phyloP scores from a whole-genome alignment of 1,284 basidiomycete genomes.

The Anthracocystis setariae region DNA sequence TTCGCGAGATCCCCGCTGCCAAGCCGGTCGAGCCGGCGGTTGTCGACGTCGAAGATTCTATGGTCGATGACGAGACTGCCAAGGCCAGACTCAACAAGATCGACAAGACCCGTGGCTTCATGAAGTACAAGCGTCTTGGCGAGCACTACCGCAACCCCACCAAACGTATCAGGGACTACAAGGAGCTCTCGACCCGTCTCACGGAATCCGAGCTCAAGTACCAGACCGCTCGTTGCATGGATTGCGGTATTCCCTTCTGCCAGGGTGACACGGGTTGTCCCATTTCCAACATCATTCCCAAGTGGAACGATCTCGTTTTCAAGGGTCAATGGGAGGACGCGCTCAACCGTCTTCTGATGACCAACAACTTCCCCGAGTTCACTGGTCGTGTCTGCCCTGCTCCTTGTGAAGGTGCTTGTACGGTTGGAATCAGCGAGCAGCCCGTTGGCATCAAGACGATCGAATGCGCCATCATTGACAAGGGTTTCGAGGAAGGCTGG shows the following conservation, averaged over 20 bases:
- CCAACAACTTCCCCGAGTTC: constrained; percentile 67
- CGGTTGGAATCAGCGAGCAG: constrained; percentile 63
- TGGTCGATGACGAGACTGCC: constrained; percentile 65
- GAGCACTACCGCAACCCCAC: constrained; percentile 63
- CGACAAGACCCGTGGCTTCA: constrained; percentile 66
- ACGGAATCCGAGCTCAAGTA: constrained; percentile 65
- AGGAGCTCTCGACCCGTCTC: constrained; percentile 64
- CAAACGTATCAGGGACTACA: constrained; percentile 64
- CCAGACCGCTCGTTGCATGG: constrained; percentile 66
- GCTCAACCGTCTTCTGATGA: constrained; percentile 63
- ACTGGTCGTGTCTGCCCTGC: constrained; percentile 66
- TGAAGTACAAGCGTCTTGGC: constrained; percentile 66
- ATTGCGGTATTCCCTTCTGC: constrained; percentile 67
- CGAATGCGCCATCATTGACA: constrained; percentile 66
- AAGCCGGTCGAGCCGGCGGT: constrained; percentile 59
- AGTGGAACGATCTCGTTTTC: constrained; percentile 67
- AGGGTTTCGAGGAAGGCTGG: constrained; percentile 63
- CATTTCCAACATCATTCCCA: constrained; percentile 65
- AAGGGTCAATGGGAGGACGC: constrained; percentile 66
- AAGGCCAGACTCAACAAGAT: constrained; percentile 61
- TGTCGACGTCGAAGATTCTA: constrained; percentile 64
- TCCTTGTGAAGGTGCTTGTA: constrained; percentile 65
- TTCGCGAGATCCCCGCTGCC: constrained; percentile 44
- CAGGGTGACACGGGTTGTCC: constrained; percentile 66
- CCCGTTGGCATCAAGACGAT: constrained; percentile 66